Evolutionary conservation across 2,329 filamentous ascomycete genomes (phyloP).

Genomic region (Fusarium liriodendri): DNA sequence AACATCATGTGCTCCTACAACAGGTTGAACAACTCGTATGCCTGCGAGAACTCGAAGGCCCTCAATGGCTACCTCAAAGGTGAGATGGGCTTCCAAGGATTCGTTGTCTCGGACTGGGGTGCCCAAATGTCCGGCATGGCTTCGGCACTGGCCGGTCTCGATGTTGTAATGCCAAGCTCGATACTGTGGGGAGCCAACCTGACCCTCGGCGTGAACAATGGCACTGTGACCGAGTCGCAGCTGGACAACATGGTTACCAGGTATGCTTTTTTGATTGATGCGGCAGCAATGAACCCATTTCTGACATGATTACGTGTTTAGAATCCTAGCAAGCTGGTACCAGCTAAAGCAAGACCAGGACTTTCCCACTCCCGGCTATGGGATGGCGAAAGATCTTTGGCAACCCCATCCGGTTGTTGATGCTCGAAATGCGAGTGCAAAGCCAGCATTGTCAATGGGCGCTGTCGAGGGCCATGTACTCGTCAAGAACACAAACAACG

Average conservation of each 20-base stretch:
- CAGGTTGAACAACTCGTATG: neutral
- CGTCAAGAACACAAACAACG: neutral
- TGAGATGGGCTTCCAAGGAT: neutral
- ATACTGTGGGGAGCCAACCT: neutral
- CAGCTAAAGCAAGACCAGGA: neutral
- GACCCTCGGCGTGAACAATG: neutral
- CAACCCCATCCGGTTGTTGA: neutral
- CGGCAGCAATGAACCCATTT: neutral
- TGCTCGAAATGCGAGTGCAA: neutral
- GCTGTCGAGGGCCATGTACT: neutral
- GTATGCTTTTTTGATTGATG: neutral
- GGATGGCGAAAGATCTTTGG: neutral
- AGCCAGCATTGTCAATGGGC: neutral
- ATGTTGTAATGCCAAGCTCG: neutral
- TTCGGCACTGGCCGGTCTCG: neutral
- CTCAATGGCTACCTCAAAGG: neutral
- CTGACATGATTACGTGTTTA: neutral
- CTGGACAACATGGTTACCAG: neutral
- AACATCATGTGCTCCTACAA: neutral
- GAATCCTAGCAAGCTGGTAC: neutral
- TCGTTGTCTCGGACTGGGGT: neutral
- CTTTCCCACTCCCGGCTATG: neutral
- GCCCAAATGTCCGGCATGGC: neutral
- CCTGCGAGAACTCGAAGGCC: neutral
- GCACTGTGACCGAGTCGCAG: neutral